Conservation (phyloP, 768 basidiomycete genomes). For the Podaxis sp. region DNA sequence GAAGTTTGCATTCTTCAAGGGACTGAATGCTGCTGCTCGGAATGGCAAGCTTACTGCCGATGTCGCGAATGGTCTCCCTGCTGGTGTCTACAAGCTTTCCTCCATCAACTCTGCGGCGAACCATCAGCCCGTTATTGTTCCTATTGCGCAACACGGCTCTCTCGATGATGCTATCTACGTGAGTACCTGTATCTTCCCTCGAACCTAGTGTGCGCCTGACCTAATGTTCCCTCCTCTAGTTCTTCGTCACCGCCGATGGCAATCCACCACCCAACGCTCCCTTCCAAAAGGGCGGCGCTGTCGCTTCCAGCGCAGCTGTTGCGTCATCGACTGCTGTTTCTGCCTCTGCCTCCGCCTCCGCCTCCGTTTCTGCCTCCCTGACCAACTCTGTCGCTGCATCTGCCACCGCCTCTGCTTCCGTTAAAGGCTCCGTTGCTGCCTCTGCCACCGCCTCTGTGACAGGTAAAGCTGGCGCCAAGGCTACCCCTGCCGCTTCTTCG, state of each 20-base stretch:
- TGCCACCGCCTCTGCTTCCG: conserved; percentile 2
- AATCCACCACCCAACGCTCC: conserved; percentile 13
- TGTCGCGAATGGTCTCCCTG: conserved; percentile 52
- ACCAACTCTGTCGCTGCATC: background rate
- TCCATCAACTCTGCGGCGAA: conserved; percentile 52
- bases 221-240: conserved; percentile 11
- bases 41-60: conserved; percentile 51
- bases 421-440: background rate
- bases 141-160: conserved; percentile 50
- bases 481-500: background rate
- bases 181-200: conserved; percentile 19
- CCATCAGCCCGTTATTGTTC: conserved; percentile 48
- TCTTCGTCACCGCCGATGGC: conserved; percentile 19
- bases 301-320: background rate
- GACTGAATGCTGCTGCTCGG: conserved; percentile 43
- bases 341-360: conserved; percentile 15
- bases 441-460: background rate
- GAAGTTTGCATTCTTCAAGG: conserved; percentile 69
- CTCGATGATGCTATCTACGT: conserved; percentile 50
- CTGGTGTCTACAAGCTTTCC: conserved; percentile 54
- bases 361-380: background rate
- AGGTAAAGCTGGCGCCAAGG: background rate
- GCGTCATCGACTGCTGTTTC: conserved; percentile 15
- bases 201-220: background rate
- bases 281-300: conserved; percentile 3